Evolutionary conservation across 225 moss, liverwort and hornwort species (phyloP).

Genomic region (Bryum argenteum): DNA sequence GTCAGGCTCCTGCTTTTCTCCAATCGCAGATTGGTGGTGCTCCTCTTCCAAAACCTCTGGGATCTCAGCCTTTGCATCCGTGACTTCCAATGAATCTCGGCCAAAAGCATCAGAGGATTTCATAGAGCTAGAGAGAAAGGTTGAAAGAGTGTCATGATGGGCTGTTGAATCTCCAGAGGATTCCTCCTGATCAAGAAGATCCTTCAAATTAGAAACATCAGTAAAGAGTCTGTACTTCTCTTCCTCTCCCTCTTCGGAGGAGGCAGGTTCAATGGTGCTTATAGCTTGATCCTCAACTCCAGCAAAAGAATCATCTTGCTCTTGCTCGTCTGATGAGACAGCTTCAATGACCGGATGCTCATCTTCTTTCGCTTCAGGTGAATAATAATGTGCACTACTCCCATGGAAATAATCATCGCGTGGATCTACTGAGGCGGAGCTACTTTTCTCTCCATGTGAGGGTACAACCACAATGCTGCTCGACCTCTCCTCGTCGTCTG

Average conservation of each 20-base stretch:
- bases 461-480: constrained; percentile 54
- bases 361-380: constrained; percentile 30
- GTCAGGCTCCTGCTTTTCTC: constrained; percentile 23
- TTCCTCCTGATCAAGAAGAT: constrained; percentile 24
- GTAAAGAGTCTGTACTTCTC: constrained; percentile 36
- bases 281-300: constrained; percentile 39
- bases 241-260: constrained; percentile 44
- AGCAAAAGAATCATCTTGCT: constrained; percentile 23
- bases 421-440: constrained; percentile 40
- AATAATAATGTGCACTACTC: constrained; percentile 18
- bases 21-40: constrained; percentile 1
- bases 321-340: constrained; percentile 46
- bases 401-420: constrained; percentile 40
- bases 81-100: constrained; percentile 18
- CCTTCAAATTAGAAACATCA: constrained; percentile 34
- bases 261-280: constrained; percentile 31
- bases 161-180: constrained; percentile 13
- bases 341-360: constrained; percentile 33
- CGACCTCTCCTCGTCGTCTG: constrained; percentile 47
- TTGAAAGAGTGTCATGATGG: constrained; percentile 17
- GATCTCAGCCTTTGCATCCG: constrained; percentile 15
- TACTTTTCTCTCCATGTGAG: constrained; percentile 40
- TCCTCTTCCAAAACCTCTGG: constrained; percentile 22
- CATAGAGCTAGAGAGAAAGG: constrained; percentile 23
- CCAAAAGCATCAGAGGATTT: constrained; percentile 20